A percentile compares a stretch with the other conserved stretches of the same genome.
These are phyloP conservation scores for Gynostemma pentaphyllum DNA, from an alignment of 306 rosid genomes.

Conservation along the genomic window DNA sequence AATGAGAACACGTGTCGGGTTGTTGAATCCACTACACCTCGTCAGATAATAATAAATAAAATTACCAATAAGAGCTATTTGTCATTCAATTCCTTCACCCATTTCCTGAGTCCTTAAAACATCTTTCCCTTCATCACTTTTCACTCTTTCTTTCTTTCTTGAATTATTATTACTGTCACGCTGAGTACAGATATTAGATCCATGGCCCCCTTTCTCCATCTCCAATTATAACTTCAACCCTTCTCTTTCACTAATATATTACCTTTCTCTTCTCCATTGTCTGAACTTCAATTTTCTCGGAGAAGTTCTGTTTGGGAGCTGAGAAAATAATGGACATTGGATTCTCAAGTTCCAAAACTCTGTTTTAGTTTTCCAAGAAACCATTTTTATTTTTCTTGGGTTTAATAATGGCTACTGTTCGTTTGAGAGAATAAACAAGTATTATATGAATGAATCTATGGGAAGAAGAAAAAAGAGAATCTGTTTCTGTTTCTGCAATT, in stretches of 20 bases:
- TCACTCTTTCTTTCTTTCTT: constrained; percentile 13
- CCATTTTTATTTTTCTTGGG: not conserved
- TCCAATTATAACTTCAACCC: not conserved
- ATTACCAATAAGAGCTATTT: not conserved
- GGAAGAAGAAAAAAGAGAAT: constrained; percentile 22
- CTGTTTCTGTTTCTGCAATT: constrained; percentile 23
- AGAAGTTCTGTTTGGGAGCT: not conserved
- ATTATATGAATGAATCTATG: constrained; percentile 16
- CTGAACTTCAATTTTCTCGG: too few relatives aligned
- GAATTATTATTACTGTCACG: constrained; percentile 12
- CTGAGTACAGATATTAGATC: constrained; percentile 1
- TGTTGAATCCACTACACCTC: not conserved
- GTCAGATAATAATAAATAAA: not conserved
- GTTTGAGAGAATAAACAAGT: not conserved
- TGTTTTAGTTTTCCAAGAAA: not conserved
- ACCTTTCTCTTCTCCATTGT: too few relatives aligned
- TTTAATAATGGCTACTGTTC: constrained; percentile 25
- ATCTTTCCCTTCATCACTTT: not conserved
- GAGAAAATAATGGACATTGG: not conserved
- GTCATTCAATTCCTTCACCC: constrained; percentile 6
- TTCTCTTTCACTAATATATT: too few relatives aligned
- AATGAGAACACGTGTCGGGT: constrained; percentile 7
- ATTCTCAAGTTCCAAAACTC: not conserved
- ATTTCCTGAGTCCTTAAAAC: not conserved
- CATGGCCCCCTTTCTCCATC: not conserved